These are phyloP conservation scores for Volvox reticuliferus DNA, from an alignment of 139 green algal genomes.

Conservation along the genomic window DNA sequence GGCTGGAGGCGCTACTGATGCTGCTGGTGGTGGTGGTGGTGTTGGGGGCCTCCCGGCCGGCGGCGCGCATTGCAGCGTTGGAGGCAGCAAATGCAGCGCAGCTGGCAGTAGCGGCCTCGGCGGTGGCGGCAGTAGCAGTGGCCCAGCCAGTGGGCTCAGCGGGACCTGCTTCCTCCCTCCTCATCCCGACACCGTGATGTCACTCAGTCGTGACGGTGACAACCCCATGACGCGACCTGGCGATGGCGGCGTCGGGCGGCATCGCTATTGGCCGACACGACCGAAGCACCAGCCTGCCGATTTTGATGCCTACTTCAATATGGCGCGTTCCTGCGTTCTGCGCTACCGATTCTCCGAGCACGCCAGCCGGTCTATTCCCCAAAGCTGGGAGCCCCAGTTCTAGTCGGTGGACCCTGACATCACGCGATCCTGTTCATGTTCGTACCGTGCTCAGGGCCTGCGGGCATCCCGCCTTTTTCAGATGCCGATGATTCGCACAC, in stretches of 20 bases:
- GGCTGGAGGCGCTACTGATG: not conserved
- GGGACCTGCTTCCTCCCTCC: no score
- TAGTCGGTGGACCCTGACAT: not conserved
- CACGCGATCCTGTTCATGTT: no score
- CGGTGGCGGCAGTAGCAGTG: not conserved
- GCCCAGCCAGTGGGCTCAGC: not conserved
- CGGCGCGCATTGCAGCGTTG: not conserved
- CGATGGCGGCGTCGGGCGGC: not conserved
- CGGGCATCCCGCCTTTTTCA: no score
- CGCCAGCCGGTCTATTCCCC: not conserved
- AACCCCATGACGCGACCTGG: no score
- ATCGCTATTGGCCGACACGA: not conserved
- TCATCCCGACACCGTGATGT: not conserved
- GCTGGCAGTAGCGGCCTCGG: not conserved
- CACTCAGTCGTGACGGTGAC: not conserved
- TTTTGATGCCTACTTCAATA: not conserved
- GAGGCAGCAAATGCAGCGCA: not conserved
- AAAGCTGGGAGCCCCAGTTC: not conserved
- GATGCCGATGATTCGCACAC: no score
- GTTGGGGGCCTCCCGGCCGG: not conserved
- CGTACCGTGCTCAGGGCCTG: no score
- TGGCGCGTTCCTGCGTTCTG: not conserved
- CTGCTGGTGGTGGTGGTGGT: not conserved
- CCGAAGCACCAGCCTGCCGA: not conserved
- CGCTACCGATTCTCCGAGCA: conserved; percentile 4